A percentile compares a stretch with the other conserved stretches of the same genome.
phyloP scores from a whole-genome alignment of 805 yeast species.

The Zygosaccharomyces rouxii region DNA sequence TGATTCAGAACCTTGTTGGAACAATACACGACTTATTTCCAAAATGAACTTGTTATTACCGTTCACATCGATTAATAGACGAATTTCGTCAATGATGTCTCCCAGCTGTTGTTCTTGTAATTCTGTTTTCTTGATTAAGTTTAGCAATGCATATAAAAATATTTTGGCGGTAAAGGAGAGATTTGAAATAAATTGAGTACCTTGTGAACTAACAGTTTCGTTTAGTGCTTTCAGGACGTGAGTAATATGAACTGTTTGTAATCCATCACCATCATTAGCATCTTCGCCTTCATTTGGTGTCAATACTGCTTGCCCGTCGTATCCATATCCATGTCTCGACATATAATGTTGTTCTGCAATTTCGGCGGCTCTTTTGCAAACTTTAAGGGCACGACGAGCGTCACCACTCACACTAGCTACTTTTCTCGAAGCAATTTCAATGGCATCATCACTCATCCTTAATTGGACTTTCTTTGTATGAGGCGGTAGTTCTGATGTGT shows the following conservation, averaged over 20 bases:
- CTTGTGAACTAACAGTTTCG: conserved; percentile 74
- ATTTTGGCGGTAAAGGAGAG: conserved; percentile 69
- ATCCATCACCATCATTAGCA: conserved; percentile 34
- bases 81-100: conserved; percentile 74
- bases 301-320: conserved; percentile 21
- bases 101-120: conserved; percentile 67
- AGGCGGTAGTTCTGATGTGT: conserved; percentile 10
- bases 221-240: conserved; percentile 77
- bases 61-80: conserved; percentile 45
- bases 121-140: conserved; percentile 63
- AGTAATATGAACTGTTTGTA: conserved; percentile 57
- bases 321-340: conserved; percentile 33
- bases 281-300: conserved; percentile 18
- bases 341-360: conserved; percentile 66
- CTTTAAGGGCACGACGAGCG: conserved; percentile 86
- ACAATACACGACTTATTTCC: conserved; percentile 34
- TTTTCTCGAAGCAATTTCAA: conserved; percentile 87
- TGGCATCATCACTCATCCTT: conserved; percentile 60
- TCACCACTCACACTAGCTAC: conserved; percentile 97
- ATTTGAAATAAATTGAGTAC: conserved; percentile 50
- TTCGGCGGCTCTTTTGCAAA: conserved; percentile 85
- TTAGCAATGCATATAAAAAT: conserved; percentile 61
- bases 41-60: conserved; percentile 27
- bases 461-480: conserved; percentile 33
- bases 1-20: conserved; percentile 34